phyloP scores from a whole-genome alignment of 768 basidiomycete genomes.

The Boletus patriciae region DNA sequence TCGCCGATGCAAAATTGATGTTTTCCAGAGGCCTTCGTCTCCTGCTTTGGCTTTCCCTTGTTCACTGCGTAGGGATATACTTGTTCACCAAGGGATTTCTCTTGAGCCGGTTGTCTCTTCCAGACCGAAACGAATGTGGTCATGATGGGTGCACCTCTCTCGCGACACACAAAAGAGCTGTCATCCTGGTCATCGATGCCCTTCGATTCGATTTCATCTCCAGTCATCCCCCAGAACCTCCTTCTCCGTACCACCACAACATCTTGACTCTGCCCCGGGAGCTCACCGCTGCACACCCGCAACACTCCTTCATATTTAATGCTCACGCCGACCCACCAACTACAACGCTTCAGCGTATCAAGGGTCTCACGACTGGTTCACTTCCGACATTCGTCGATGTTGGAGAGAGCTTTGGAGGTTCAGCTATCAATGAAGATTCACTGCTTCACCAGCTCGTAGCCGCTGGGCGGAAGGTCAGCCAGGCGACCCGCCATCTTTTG shows the following conservation, averaged over 20 bases:
- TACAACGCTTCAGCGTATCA: constrained; percentile 90
- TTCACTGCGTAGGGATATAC: constrained; percentile 80
- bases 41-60: constrained; percentile 57
- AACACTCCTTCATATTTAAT: constrained; percentile 83
- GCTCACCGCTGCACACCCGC: constrained; percentile 61
- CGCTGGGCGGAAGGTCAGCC: constrained; percentile 58
- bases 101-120: constrained; percentile 57
- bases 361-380: constrained; percentile 92
- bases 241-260: constrained; percentile 75
- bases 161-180: constrained; percentile 74
- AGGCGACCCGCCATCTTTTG: background rate
- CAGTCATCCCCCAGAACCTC: constrained; percentile 54
- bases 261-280: constrained; percentile 76
- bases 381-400: constrained; percentile 94
- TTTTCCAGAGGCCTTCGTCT: constrained; percentile 23
- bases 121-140: constrained; percentile 49
- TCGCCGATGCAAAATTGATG: constrained; percentile 23
- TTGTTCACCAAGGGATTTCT: constrained; percentile 94
- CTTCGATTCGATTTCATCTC: constrained; percentile 93
- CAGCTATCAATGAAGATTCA: constrained; percentile 86
- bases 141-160: constrained; percentile 38
- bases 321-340: constrained; percentile 94
- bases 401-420: constrained; percentile 90
- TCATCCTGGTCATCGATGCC: constrained; percentile 88
- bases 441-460: constrained; percentile 68